phyloP scores from a whole-genome alignment of 129 eudicot genomes.

The Scalesia atractyloides region DNA sequence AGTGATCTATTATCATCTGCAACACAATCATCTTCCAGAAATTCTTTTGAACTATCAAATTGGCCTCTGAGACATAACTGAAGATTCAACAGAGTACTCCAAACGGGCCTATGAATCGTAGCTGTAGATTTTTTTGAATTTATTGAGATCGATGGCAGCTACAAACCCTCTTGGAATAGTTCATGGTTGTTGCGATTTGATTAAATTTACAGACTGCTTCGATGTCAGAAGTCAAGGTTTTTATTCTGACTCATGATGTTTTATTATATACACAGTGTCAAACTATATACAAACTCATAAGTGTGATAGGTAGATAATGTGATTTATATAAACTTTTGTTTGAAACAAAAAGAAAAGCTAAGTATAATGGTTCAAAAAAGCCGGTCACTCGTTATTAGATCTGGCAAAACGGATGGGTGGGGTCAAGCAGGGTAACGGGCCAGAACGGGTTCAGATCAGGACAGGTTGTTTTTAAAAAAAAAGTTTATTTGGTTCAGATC shows the following conservation, averaged over 20 bases:
- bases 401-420: too few species aligned
- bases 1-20: constrained; percentile 26
- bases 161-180: constrained; percentile 1
- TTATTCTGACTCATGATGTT: constrained; percentile 27
- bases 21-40: constrained; percentile 8
- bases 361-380: too few species aligned
- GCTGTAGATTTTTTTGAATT: background rate
- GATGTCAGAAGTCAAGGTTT: background rate
- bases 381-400: too few species aligned
- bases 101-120: constrained; percentile 10
- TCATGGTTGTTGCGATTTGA: constrained; percentile 3
- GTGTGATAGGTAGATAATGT: background rate
- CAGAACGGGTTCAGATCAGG: too few species aligned
- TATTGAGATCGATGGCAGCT: constrained; percentile 14
- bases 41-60: constrained; percentile 36
- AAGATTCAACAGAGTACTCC: constrained; percentile 5
- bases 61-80: constrained; percentile 34
- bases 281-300: constrained; percentile 25
- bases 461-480: too few species aligned
- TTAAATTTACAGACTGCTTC: background rate
- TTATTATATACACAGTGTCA: constrained; percentile 16
- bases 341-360: too few species aligned
- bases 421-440: too few species aligned
- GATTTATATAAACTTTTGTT: too few species aligned
- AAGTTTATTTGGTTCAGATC: too few species aligned